Percentiles rank a stretch among this genome's conserved stretches.
phyloP scores from a whole-genome alignment of 169 alveolate genomes.

The Theileria annulata region DNA sequence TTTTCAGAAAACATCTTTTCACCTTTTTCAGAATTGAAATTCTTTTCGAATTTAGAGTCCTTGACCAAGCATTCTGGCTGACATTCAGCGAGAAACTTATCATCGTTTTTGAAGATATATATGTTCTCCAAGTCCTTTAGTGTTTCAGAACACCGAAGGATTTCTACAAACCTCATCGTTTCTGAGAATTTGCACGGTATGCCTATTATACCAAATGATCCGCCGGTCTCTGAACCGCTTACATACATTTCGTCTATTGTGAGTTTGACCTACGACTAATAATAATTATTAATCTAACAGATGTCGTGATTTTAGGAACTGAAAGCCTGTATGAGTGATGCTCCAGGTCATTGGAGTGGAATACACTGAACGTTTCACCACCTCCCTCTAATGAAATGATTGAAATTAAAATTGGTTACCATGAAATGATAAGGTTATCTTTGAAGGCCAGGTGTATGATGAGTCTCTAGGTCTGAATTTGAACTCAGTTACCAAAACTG shows the following conservation, averaged over 20 bases:
- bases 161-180: slow-evolving; percentile 47
- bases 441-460: slow-evolving; percentile 71
- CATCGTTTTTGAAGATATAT: slow-evolving; percentile 43
- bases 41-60: background rate
- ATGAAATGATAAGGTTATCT: slow-evolving; percentile 56
- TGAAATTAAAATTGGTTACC: background rate
- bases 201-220: slow-evolving; percentile 72
- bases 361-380: slow-evolving; percentile 54
- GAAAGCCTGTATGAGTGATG: slow-evolving; percentile 55
- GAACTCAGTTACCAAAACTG: slow-evolving; percentile 66
- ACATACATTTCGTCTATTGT: slow-evolving; percentile 64
- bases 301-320: slow-evolving; percentile 62
- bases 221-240: slow-evolving; percentile 63
- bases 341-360: slow-evolving; percentile 69
- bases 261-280: slow-evolving; percentile 25
- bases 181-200: slow-evolving; percentile 45
- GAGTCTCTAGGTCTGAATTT: slow-evolving; percentile 70
- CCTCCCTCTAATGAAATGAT: slow-evolving; percentile 43
- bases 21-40: slow-evolving; percentile 39
- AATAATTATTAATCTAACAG: slow-evolving; percentile 15
- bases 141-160: slow-evolving; percentile 44
- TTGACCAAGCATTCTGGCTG: slow-evolving; percentile 37
- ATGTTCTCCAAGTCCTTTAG: slow-evolving; percentile 48
- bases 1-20: slow-evolving; percentile 7
- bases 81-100: slow-evolving; percentile 60